phyloP scores from a whole-genome alignment of 768 basidiomycete species.

The Tricholoma saponaceum region DNA sequence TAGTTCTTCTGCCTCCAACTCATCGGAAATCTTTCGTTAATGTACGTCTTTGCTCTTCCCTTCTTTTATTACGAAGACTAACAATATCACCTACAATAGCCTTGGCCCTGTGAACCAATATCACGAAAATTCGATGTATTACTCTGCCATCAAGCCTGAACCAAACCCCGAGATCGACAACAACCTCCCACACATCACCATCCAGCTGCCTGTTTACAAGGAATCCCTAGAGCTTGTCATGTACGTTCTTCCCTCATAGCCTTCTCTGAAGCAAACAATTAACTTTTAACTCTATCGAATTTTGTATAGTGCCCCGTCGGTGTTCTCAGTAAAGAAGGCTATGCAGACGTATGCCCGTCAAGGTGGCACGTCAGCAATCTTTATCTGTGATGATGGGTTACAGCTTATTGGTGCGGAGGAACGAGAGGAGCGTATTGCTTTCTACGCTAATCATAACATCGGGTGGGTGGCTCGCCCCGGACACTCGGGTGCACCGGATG shows the following conservation, averaged over 20 bases:
- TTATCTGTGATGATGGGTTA: constrained; percentile 82
- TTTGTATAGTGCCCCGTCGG: constrained; percentile 53
- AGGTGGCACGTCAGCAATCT: constrained; percentile 71
- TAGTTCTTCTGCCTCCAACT: constrained; percentile 80
- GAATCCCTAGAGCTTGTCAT: constrained; percentile 72
- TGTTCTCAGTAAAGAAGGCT: constrained; percentile 77
- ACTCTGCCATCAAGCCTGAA: constrained; percentile 65
- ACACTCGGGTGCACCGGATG: constrained; percentile 65
- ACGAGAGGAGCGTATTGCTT: constrained; percentile 59
- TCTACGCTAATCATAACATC: constrained; percentile 78
- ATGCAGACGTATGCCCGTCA: constrained; percentile 87
- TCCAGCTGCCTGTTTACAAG: constrained; percentile 88
- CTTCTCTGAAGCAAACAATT: constrained; percentile 5
- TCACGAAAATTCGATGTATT: constrained; percentile 80
- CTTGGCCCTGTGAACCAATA: constrained; percentile 84
- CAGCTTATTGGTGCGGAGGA: constrained; percentile 66
- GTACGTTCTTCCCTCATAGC: constrained; percentile 34
- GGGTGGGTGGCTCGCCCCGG: constrained; percentile 77
- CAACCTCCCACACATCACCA: constrained; percentile 71
- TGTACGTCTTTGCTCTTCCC: constrained; percentile 25
- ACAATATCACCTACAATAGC: constrained; percentile 18
- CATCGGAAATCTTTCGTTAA: constrained; percentile 58
- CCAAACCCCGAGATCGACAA: constrained; percentile 65
- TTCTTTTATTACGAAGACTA: constrained; percentile 16
- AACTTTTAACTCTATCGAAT: not conserved